Conservation (phyloP, 345 rosid genomes). For the Corchorus olitorius region DNA sequence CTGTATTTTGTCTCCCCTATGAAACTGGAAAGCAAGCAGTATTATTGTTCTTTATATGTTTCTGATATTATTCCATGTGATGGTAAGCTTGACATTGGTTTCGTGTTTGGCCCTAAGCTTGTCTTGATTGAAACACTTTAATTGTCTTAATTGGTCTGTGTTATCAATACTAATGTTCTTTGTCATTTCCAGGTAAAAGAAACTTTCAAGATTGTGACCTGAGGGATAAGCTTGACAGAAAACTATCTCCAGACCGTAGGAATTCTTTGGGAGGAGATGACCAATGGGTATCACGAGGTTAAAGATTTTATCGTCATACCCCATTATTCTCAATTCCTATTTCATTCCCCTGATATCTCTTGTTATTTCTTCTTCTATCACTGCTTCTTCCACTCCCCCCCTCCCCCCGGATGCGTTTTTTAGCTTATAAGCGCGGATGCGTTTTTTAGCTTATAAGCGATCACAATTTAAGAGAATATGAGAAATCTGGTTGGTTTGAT, state of each 20-base stretch:
- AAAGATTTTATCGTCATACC: slow-evolving; percentile 28
- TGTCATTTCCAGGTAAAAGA: slow-evolving; percentile 57
- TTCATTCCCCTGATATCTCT: neutral
- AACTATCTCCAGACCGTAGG: slow-evolving; percentile 62
- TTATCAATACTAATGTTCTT: slow-evolving; percentile 29
- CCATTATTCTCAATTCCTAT: neutral
- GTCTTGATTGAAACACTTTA: slow-evolving; percentile 14
- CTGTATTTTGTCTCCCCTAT: slow-evolving; percentile 48
- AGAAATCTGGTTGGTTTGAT: neutral
- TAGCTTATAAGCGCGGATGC: neutral
- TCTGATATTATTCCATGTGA: slow-evolving; percentile 47
- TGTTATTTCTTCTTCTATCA: neutral
- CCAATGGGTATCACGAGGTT: slow-evolving; percentile 50
- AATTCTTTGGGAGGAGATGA: slow-evolving; percentile 56
- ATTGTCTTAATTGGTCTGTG: slow-evolving; percentile 25
- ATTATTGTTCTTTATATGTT: slow-evolving; percentile 51
- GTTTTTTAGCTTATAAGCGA: neutral
- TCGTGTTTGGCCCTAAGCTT: slow-evolving; percentile 30
- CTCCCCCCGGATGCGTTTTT: neutral
- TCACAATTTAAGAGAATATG: slow-evolving; percentile 3
- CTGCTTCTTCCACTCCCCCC: no score
- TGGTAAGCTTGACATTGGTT: slow-evolving; percentile 49
- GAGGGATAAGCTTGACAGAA: slow-evolving; percentile 80
- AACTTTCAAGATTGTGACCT: slow-evolving; percentile 67
- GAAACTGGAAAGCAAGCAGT: slow-evolving; percentile 62